Evolutionary conservation across 1,139 yeast genomes (phyloP).

Genomic region (Lodderomyces jiufengensis): DNA sequence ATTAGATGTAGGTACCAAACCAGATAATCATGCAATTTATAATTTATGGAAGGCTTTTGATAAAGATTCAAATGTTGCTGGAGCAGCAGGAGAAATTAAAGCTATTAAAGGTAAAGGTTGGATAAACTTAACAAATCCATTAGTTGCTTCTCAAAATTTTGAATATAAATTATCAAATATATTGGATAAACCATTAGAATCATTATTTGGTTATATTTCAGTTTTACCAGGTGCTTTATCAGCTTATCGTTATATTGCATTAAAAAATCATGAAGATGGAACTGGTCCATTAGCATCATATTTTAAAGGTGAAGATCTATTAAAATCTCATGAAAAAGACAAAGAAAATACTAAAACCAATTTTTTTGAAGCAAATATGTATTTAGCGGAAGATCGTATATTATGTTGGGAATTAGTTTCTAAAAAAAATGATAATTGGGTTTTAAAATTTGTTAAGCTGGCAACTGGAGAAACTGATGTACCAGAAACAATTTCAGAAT

Average conservation of each 20-base stretch:
- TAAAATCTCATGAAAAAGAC: slow-evolving; percentile 27
- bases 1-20: slow-evolving; percentile 90
- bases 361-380: slow-evolving; percentile 95
- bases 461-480: slow-evolving; percentile 98
- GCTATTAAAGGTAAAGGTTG: slow-evolving; percentile 91
- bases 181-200: slow-evolving; percentile 90
- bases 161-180: slow-evolving; percentile 96
- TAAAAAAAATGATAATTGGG: slow-evolving; percentile 83
- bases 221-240: slow-evolving; percentile 96
- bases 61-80: slow-evolving; percentile 92
- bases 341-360: slow-evolving; percentile 48
- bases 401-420: slow-evolving; percentile 97
- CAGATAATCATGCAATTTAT: slow-evolving; percentile 79
- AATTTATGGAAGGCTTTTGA: slow-evolving; percentile 97
- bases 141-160: slow-evolving; percentile 94
- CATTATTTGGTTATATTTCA: slow-evolving; percentile 86
- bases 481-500: slow-evolving; percentile 87
- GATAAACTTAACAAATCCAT: slow-evolving; percentile 74
- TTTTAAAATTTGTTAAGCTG: slow-evolving; percentile 83
- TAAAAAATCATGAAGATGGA: slow-evolving; percentile 81
- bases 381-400: slow-evolving; percentile 94
- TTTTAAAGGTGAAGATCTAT: slow-evolving; percentile 80
- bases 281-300: slow-evolving; percentile 88
- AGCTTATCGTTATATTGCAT: slow-evolving; percentile 88
- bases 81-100: slow-evolving; percentile 96